phyloP scores from a whole-genome alignment of 1,139 yeast species.

The Entelexis paramagnoliae region DNA sequence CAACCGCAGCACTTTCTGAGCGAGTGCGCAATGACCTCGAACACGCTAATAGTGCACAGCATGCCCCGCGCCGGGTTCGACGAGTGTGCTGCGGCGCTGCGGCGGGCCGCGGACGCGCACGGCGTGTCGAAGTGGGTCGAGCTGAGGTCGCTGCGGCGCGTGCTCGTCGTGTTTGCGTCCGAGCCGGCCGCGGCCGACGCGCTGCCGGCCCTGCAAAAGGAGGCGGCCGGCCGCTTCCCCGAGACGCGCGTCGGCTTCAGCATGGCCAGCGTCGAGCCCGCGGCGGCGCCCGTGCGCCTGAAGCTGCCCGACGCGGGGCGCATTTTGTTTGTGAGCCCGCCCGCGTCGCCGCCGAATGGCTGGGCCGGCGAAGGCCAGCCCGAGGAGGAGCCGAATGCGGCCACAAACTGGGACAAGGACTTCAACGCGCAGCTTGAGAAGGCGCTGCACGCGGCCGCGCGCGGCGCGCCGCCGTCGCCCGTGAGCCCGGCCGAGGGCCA shows the following conservation, averaged over 20 bases:
- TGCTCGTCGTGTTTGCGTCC: constrained; percentile 31
- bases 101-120: background rate
- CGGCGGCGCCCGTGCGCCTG: constrained; percentile 24
- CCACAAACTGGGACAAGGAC: constrained; percentile 24
- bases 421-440: constrained; percentile 19
- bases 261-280: constrained; percentile 23
- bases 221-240: constrained; percentile 16
- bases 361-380: constrained; percentile 30
- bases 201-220: constrained; percentile 21
- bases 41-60: constrained; percentile 20
- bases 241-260: constrained; percentile 17
- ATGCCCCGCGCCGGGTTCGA: constrained; percentile 8
- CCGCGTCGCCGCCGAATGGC: constrained; percentile 38
- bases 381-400: constrained; percentile 35
- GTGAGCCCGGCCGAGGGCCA: constrained; percentile 8
- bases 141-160: constrained; percentile 32
- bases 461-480: background rate
- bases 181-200: constrained; percentile 28
- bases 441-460: constrained; percentile 15
- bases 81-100: background rate
- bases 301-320: constrained; percentile 36
- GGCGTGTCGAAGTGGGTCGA: constrained; percentile 28
- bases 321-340: constrained; percentile 37
- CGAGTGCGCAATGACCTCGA: constrained; percentile 11
- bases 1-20: background rate